Evolutionary conservation across 495 filamentous ascomycete species (phyloP), one percentile per base, ranked within the genome.

Genomic region (Talaromyces nanjingensis): DNA sequence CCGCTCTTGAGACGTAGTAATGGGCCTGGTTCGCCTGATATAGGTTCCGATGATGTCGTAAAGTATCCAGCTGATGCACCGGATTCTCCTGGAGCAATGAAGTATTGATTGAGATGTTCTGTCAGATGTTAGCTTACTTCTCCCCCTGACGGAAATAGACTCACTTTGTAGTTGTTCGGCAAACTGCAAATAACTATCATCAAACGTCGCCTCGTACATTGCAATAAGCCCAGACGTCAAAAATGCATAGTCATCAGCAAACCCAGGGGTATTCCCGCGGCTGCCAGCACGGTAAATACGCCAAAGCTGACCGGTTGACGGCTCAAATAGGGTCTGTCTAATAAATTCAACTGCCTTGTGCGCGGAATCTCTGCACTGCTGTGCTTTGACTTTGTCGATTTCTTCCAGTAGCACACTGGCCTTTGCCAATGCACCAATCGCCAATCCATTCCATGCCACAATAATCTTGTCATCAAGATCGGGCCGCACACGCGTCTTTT

Each of bases 241-340:
- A 73, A 90, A 97, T 3, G 94, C 93, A 72, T 98, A 98, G 72
- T 98, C 94, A 66, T 98, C 94, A 5, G 93, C 93, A 73, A 98
- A 96, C 1, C 85, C 94, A 5, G 80, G 79, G 0, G 87, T 89
- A 39, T 89, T 81, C 27, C 91, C 89, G 37, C 77, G 80, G 22
- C 69, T 72, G 14, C 87, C 89, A 66, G 92, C 86, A 31, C 87
- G 86, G 70, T 87, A 96, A 54, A 96, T 89, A 25, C 94, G 82
- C 65, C 87, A 88, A 47, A 98, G 74, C 3, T 81, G 80, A 29
- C 85, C 86, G 1, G 77, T 81, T 1, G 74, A 65, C 63, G 81
- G 78, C 68, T 92, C 86, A 77, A 87, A 96, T 3, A 98, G 79
- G n/a, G 92, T 84, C 5, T 84, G 75, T 68, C 83, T 87, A 66